A percentile compares a stretch with the other conserved stretches of the same genome.
These are phyloP conservation scores for Selaginella tamariscina DNA, from an alignment of 75 land plant genomes.

Conservation along the genomic window DNA sequence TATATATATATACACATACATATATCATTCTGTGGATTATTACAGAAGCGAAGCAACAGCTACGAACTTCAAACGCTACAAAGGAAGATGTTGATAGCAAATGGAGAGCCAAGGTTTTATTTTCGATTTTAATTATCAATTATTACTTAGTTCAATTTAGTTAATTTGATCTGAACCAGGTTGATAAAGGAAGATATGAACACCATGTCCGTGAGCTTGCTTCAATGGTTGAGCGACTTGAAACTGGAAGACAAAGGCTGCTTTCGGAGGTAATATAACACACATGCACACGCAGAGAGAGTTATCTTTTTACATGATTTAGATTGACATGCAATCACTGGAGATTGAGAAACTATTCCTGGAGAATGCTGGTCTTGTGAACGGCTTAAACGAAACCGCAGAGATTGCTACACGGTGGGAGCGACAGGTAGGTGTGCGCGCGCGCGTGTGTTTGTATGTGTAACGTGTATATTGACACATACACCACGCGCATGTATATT, in stretches of 20 bases:
- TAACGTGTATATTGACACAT: neutral
- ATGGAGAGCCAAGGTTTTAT: conserved; percentile 15
- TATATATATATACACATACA: too few species aligned
- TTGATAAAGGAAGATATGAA: neutral
- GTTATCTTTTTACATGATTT: conserved; percentile 9
- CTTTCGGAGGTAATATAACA: neutral
- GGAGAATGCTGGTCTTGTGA: conserved; percentile 58
- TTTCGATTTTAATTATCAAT: neutral
- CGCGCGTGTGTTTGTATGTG: neutral
- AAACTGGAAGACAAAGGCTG: conserved; percentile 1
- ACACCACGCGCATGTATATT: neutral
- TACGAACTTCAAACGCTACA: neutral
- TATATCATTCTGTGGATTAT: too few species aligned
- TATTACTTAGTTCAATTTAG: neutral
- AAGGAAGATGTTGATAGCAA: neutral
- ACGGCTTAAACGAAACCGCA: conserved; percentile 45
- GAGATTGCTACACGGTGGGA: conserved; percentile 59
- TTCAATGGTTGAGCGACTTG: conserved; percentile 10
- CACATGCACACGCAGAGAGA: neutral
- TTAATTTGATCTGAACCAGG: neutral
- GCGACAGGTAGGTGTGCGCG: conserved; percentile 41
- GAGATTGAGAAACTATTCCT: conserved; percentile 90
- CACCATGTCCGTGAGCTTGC: conserved; percentile 6
- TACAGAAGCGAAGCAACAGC: neutral
- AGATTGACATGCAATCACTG: conserved; percentile 88